phyloP scores from a whole-genome alignment of 768 basidiomycete species.

The Agaricus bisporus region DNA sequence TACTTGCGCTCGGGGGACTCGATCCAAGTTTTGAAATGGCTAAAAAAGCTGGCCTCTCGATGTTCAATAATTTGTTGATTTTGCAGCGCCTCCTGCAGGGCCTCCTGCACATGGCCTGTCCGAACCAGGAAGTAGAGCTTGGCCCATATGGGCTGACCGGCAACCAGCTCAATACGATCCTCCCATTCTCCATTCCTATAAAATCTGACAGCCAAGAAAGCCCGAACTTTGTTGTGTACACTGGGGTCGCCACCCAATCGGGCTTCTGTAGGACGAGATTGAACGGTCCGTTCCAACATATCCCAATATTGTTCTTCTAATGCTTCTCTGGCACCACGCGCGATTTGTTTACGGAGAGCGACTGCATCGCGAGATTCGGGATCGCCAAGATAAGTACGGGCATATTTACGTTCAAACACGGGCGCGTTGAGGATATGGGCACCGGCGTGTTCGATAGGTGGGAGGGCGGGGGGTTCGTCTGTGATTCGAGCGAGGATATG shows the following conservation, averaged over 20 bases:
- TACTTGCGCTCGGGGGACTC: conserved; percentile 76
- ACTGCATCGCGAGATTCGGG: conserved; percentile 60
- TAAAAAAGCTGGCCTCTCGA: conserved; percentile 78
- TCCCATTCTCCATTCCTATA: conserved; percentile 83
- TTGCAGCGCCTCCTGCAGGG: conserved; percentile 66
- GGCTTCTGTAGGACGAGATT: conserved; percentile 78
- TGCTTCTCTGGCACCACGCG: conserved; percentile 70
- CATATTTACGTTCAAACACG: conserved; percentile 77
- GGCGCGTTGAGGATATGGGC: conserved; percentile 81
- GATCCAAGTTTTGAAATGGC: conserved; percentile 78
- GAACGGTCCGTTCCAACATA: conserved; percentile 75
- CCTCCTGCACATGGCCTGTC: conserved; percentile 77
- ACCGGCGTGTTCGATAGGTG: conserved; percentile 70
- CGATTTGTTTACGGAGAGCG: conserved; percentile 65
- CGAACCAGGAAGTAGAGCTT: conserved; percentile 90
- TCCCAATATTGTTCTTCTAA: conserved; percentile 89
- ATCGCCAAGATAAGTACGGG: conserved; percentile 68
- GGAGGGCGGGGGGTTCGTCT: conserved; percentile 65
- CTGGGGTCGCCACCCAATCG: conserved; percentile 89
- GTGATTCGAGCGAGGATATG: conserved; percentile 75
- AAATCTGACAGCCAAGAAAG: conserved; percentile 77
- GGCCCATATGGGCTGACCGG: conserved; percentile 89
- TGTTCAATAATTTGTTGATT: conserved; percentile 68
- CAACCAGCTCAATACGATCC: conserved; percentile 83
- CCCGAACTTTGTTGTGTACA: conserved; percentile 82